Evolutionary conservation across 148 eudicot species (phyloP), one percentile per base, ranked within the genome.

Genomic region (Nepenthes gracilis): DNA sequence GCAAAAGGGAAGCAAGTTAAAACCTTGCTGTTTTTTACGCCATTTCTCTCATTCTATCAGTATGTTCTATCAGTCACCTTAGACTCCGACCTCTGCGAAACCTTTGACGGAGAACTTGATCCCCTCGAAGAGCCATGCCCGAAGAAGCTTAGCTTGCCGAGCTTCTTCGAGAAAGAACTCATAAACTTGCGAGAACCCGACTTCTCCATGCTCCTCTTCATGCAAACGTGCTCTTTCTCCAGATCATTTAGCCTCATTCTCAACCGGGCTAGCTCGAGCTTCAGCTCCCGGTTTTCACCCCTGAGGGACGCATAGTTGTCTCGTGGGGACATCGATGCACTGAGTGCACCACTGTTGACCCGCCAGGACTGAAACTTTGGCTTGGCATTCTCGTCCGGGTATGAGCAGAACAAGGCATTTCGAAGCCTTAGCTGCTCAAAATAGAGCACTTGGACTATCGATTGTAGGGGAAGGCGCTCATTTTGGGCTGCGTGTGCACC

Each of bases 401-500:
- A 68, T 12, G 94, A 80, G 63, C 77, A 75, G 40, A 67, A 78
- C 43, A 93, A 63, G n/a, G 95, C 75, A 58, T 82, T 88, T 6
- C 89, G 72, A 9, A 93, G 91, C 73, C 88, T 78, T 54, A 85
- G 33, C 75, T 88, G 96, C 72, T 88, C 95, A 2, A 74, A 81
- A 47, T 93, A 93, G 61, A 93, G 96, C 45, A 93, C 98, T 69
- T 93, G 98, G 49, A 93, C 95, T 32, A 88, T 84, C 35, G 98
- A 84, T 63, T 93, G 98, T 12, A 93, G 79, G 4, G 98, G 96
- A 51, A 93, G 91, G 60, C 98, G 88, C 68, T 93, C 98, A 50
- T 93, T 93, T 65, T 89, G 96, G 40, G 98, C 98, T 56, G 98
- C 96, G 33, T 88, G 96, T 11, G 94, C 83, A 6, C 96, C 98